A percentile compares a stretch with the other conserved stretches of the same genome.
phyloP scores from a whole-genome alignment of 179 eudicot genomes.

The Carnegiea gigantea region DNA sequence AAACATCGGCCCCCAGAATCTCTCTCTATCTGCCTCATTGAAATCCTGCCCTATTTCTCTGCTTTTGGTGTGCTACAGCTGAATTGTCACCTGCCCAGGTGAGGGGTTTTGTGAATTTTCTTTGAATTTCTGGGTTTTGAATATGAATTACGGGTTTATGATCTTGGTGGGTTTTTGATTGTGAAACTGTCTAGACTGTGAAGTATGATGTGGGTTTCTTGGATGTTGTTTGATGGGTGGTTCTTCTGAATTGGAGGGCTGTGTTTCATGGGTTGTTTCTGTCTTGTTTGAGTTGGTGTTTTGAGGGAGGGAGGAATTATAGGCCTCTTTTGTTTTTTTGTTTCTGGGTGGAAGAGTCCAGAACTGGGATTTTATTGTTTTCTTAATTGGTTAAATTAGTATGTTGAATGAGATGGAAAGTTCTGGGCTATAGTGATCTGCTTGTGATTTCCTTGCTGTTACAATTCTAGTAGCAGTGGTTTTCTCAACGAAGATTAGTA shows the following conservation, averaged over 20 bases:
- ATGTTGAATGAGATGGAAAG: too few relatives aligned
- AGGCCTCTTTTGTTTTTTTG: background rate
- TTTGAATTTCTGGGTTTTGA: background rate
- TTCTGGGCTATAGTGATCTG: too few relatives aligned
- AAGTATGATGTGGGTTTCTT: too few relatives aligned
- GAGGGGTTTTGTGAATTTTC: constrained; percentile 2
- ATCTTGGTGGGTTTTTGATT: background rate
- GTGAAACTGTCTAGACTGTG: background rate
- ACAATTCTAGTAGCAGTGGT: too few relatives aligned
- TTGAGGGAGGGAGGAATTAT: background rate
- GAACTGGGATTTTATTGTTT: too few relatives aligned
- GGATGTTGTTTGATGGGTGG: too few relatives aligned
- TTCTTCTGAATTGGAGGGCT: background rate
- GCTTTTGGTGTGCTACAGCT: background rate
- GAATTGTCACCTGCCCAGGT: constrained; percentile 18
- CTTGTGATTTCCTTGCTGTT: too few relatives aligned
- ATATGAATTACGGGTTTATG: background rate
- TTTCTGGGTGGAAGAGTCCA: too few relatives aligned
- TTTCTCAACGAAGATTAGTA: too few relatives aligned
- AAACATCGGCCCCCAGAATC: background rate
- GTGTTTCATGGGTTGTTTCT: background rate
- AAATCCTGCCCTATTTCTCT: background rate
- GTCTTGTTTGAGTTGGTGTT: background rate
- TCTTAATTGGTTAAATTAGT: too few relatives aligned
- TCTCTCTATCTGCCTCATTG: background rate